Base-by-base conservation (phyloP, 2,329 filamentous ascomycete genomes). In the Epichloe brachyelytri region DNA sequence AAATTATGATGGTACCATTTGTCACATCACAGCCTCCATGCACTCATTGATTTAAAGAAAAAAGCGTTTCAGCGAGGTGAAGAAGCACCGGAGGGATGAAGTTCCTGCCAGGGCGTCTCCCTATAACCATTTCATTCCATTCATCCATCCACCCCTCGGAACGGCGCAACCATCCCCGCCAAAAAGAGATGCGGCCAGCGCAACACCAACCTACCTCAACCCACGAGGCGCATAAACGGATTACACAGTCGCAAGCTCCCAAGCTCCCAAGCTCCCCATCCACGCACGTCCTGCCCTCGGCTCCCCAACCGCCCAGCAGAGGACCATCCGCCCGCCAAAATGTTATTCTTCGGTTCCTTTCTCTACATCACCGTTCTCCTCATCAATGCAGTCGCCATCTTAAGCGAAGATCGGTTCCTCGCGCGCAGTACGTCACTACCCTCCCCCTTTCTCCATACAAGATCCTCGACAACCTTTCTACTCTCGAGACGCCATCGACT, bases 331-430 rank as follows among this genome's bases (percentile, higher is more conserved):
- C 37, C 12, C 33, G 7, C 56, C 61, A 63, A 51, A 48, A 87
- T 88, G 83, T 73, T 88, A 57, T 78, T 90, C 72, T 71, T 80
- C 56, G 77, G 77, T 50, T 86, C 82, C 62, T 76, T 93, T 53
- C 75, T 93, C 66, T 90, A 91, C 68, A 65, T 91, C 58, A 78
- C 82, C 59, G 76, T 95, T 65, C 87, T 97, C 63, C 79, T 97
- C 65, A 83, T 93, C 70, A 98, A 98, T 70, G 88, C 88, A 58
- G 85, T 97, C 65, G 88, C 90, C 56, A 82, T 96, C 64, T 85
- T 97, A 57, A 95, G 88, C 60, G 90, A 95, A 79, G 89, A 95
- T 71, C 85, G 89, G 55, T 95, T 95, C 69, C 86, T 95, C 58
- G 70, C 85, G 71, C 84, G 67, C 59, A 94, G 68, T 71, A 64